phyloP scores from a whole-genome alignment of 2,329 filamentous ascomycete genomes.

The Talaromyces albobiverticillius region DNA sequence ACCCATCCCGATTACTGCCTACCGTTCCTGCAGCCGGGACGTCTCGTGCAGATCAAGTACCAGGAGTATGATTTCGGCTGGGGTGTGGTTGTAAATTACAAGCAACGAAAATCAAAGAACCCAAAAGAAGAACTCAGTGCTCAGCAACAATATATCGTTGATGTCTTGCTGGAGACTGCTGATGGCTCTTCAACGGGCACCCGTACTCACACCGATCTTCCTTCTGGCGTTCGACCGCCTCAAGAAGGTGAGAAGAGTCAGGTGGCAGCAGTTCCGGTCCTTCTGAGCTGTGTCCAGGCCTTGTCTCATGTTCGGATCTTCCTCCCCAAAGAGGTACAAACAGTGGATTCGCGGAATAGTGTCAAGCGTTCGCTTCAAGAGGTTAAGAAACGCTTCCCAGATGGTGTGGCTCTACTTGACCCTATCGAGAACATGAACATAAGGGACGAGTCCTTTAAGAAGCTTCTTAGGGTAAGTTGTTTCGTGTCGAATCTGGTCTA shows the following conservation, averaged over 20 bases:
- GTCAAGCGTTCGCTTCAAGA: slow-evolving; percentile 70
- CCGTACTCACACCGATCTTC: slow-evolving; percentile 62
- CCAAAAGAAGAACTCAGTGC: slow-evolving; percentile 65
- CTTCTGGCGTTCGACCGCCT: slow-evolving; percentile 60
- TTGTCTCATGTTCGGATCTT: slow-evolving; percentile 82
- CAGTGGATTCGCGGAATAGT: slow-evolving; percentile 64
- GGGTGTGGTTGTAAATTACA: slow-evolving; percentile 81
- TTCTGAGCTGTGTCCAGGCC: slow-evolving; percentile 79
- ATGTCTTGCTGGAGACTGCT: slow-evolving; percentile 70
- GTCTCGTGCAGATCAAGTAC: slow-evolving; percentile 81
- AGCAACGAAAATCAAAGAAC: slow-evolving; percentile 64
- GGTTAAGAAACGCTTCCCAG: slow-evolving; percentile 82
- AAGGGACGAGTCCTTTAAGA: slow-evolving; percentile 87
- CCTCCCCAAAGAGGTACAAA: slow-evolving; percentile 72
- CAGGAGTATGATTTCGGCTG: slow-evolving; percentile 83
- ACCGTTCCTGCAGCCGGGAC: slow-evolving; percentile 81
- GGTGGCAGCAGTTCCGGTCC: slow-evolving; percentile 80
- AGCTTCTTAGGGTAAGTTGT: slow-evolving; percentile 63
- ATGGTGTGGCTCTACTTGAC: slow-evolving; percentile 84
- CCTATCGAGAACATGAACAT: slow-evolving; percentile 97
- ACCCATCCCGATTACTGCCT: slow-evolving; percentile 86
- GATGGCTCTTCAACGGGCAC: slow-evolving; percentile 51
- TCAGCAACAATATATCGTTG: slow-evolving; percentile 77
- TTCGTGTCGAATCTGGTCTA: not conserved
- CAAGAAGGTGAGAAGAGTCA: slow-evolving; percentile 62